Evolutionary conservation across 1,139 yeast species (phyloP).

Genomic region (Geotrichum armillariae): DNA sequence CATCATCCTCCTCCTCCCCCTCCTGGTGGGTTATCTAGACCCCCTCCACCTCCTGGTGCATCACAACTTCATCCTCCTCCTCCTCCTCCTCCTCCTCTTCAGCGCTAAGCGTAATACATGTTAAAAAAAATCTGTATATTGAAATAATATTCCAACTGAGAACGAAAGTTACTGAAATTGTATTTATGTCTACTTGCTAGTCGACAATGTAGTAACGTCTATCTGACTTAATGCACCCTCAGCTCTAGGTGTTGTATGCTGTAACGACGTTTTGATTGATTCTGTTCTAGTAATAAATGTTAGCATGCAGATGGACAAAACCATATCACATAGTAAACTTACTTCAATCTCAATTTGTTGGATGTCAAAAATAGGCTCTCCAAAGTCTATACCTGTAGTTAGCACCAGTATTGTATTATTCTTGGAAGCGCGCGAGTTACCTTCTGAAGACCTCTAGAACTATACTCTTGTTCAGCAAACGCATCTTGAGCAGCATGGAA

Average conservation of each 20-base stretch:
- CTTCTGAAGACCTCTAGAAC: slow-evolving; percentile 25
- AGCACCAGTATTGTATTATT: background rate
- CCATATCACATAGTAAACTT: slow-evolving; percentile 15
- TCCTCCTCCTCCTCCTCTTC: too few species aligned
- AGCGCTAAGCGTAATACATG: too few species aligned
- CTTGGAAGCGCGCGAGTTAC: slow-evolving; percentile 18
- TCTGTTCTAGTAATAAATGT: slow-evolving; percentile 24
- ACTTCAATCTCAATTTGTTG: slow-evolving; percentile 27
- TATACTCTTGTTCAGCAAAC: slow-evolving; percentile 32
- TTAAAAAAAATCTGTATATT: too few species aligned
- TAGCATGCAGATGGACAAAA: background rate
- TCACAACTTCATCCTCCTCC: too few species aligned
- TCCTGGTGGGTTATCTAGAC: slow-evolving; percentile 7
- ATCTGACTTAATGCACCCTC: slow-evolving; percentile 29
- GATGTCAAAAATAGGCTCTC: slow-evolving; percentile 27
- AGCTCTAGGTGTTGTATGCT: slow-evolving; percentile 28
- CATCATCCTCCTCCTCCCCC: slow-evolving; percentile 13
- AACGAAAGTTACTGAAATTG: too few species aligned
- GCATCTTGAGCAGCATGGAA: slow-evolving; percentile 29
- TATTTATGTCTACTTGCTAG: background rate
- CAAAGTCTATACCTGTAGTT: slow-evolving; percentile 24
- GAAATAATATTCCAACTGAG: too few species aligned
- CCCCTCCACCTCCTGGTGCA: slow-evolving; percentile 14
- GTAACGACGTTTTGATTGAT: slow-evolving; percentile 24
- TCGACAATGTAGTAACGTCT: background rate